Evolutionary conservation across 768 basidiomycete genomes (phyloP).

Genomic region (Nidularia pulvinata): DNA sequence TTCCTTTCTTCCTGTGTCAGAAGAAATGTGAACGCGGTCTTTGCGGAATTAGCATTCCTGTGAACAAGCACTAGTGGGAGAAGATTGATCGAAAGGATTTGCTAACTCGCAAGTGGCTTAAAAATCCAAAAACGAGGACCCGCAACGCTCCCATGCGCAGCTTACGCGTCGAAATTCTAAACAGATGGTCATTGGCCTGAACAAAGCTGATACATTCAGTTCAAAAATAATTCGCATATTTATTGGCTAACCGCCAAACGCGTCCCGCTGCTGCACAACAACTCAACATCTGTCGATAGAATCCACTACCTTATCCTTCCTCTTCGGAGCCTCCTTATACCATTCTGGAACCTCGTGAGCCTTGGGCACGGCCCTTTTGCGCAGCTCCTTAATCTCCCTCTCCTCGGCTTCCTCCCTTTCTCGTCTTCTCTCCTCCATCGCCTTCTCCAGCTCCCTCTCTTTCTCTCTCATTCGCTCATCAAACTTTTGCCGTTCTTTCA

Average conservation of each 20-base stretch:
- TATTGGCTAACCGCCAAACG: too few relatives aligned
- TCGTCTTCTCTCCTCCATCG: conserved; percentile 43
- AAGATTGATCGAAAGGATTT: neutral
- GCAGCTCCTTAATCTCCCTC: conserved; percentile 56
- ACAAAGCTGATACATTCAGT: too few relatives aligned
- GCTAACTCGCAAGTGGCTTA: neutral
- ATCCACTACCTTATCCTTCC: conserved; percentile 17
- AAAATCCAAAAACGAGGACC: too few relatives aligned
- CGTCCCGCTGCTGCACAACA: too few relatives aligned
- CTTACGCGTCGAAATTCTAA: too few relatives aligned
- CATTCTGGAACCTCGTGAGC: conserved; percentile 77
- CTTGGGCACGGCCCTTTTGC: conserved; percentile 62
- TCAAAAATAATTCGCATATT: too few relatives aligned
- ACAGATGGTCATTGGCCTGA: too few relatives aligned
- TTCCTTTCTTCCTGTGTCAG: too few relatives aligned
- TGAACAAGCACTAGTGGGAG: neutral
- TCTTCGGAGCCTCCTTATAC: conserved; percentile 74
- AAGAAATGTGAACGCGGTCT: conserved; percentile 6
- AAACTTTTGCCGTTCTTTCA: conserved; percentile 63
- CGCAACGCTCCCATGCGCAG: too few relatives aligned
- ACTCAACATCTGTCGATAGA: neutral
- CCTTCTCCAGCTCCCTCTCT: conserved; percentile 48
- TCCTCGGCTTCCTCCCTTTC: conserved; percentile 57
- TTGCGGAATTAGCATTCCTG: conserved; percentile 12
- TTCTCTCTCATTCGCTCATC: conserved; percentile 57